Evolutionary conservation across 768 basidiomycete species (phyloP).

Genomic region (Psilocybe cyanescens): DNA sequence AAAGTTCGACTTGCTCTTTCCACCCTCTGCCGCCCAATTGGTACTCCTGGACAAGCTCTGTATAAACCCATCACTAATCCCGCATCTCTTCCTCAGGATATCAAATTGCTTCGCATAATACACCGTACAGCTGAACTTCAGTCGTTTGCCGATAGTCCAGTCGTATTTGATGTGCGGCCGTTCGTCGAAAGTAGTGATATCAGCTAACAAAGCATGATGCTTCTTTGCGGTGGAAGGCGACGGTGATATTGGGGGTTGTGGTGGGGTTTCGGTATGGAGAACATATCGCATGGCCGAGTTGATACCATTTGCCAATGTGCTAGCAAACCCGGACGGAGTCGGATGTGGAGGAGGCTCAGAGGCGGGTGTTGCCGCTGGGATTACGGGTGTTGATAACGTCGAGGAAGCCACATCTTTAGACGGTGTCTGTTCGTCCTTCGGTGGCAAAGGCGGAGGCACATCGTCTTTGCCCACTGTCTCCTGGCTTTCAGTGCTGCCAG

Average conservation of each 20-base stretch:
- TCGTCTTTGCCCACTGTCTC: constrained; percentile 34
- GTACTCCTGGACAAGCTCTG: constrained; percentile 61
- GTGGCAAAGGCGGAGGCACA: constrained; percentile 31
- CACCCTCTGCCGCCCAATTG: constrained; percentile 78
- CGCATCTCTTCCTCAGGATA: constrained; percentile 63
- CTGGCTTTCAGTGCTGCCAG: constrained; percentile 41
- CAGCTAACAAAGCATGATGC: constrained; percentile 51
- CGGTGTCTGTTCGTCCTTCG: constrained; percentile 27
- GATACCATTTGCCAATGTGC: constrained; percentile 53
- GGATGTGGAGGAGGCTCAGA: constrained; percentile 19
- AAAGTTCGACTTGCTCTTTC: constrained; percentile 81
- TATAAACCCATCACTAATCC: constrained; percentile 62
- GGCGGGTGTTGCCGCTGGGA: not conserved
- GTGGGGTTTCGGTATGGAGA: constrained; percentile 38
- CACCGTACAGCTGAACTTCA: constrained; percentile 80
- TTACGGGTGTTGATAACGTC: not conserved
- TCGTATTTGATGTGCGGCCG: constrained; percentile 85
- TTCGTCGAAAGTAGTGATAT: constrained; percentile 57
- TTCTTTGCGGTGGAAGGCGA: constrained; percentile 28
- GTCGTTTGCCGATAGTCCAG: constrained; percentile 73
- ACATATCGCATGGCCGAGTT: constrained; percentile 65
- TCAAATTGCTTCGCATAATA: constrained; percentile 88
- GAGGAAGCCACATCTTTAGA: constrained; percentile 3
- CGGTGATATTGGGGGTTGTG: constrained; percentile 34
- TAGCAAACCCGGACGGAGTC: constrained; percentile 46